A percentile compares a stretch with the other conserved stretches of the same genome.
These are phyloP conservation scores for Corylus avellana DNA, from an alignment of 306 rosid genomes.

Conservation along the genomic window DNA sequence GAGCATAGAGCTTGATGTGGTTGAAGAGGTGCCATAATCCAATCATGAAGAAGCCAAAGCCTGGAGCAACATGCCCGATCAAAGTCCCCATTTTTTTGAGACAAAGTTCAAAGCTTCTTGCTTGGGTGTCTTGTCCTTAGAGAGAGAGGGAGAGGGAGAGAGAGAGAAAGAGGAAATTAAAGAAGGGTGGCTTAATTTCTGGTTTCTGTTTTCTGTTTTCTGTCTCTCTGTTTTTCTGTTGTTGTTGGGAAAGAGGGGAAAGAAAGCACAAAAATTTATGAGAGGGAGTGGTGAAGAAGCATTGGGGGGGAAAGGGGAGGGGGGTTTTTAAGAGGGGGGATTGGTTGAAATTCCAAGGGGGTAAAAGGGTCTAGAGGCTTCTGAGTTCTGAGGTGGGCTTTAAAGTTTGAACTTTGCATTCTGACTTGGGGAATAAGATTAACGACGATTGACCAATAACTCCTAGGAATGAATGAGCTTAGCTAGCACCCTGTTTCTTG, in stretches of 20 bases:
- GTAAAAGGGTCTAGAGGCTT: constrained; percentile 12
- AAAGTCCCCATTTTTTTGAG: constrained; percentile 59
- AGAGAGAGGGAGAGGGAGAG: background rate
- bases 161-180: too few relatives aligned
- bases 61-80: constrained; percentile 81
- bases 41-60: constrained; percentile 64
- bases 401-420: constrained; percentile 8
- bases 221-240: background rate
- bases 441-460: constrained; percentile 17
- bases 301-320: background rate
- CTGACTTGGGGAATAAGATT: constrained; percentile 13
- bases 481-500: background rate
- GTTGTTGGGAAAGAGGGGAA: background rate
- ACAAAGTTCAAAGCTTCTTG: background rate
- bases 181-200: background rate
- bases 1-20: constrained; percentile 64
- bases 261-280: background rate
- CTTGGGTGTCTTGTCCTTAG: background rate
- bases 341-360: background rate
- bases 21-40: constrained; percentile 90
- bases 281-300: background rate
- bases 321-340: background rate
- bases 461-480: background rate
- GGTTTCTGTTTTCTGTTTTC: background rate
- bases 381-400: constrained; percentile 14